phyloP scores from a whole-genome alignment of 306 rosid species.

The Malus orientalis region DNA sequence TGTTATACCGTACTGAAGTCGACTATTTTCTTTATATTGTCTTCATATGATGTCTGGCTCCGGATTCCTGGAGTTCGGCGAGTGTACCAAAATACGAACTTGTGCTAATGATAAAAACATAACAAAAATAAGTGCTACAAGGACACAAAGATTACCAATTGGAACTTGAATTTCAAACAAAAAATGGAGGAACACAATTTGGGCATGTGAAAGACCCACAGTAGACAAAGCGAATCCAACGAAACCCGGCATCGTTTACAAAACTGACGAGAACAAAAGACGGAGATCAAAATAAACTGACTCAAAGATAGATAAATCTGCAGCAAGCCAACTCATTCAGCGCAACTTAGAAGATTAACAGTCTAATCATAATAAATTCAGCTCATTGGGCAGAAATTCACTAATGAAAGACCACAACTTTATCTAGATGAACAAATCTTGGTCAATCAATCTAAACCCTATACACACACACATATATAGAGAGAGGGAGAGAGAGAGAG shows the following conservation, averaged over 20 bases:
- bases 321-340: neutral
- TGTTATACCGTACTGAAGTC: constrained; percentile 73
- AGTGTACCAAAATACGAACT: constrained; percentile 88
- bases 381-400: neutral
- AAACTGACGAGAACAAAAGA: neutral
- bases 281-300: neutral
- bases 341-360: neutral
- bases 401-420: neutral
- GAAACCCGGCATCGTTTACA: neutral
- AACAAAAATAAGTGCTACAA: neutral
- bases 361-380: neutral
- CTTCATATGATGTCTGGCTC: constrained; percentile 73
- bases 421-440: neutral
- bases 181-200: neutral
- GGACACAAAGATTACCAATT: neutral
- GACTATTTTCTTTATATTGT: constrained; percentile 81
- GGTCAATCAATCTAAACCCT: neutral
- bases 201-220: neutral
- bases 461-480: neutral
- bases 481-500: neutral
- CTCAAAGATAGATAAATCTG: neutral
- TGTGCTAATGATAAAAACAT: constrained; percentile 40
- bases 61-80: constrained; percentile 88
- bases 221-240: neutral
- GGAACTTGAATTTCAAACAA: neutral